Evolutionary conservation across 2,329 filamentous ascomycete species (phyloP).

Genomic region (Leptographium galeiforme): DNA sequence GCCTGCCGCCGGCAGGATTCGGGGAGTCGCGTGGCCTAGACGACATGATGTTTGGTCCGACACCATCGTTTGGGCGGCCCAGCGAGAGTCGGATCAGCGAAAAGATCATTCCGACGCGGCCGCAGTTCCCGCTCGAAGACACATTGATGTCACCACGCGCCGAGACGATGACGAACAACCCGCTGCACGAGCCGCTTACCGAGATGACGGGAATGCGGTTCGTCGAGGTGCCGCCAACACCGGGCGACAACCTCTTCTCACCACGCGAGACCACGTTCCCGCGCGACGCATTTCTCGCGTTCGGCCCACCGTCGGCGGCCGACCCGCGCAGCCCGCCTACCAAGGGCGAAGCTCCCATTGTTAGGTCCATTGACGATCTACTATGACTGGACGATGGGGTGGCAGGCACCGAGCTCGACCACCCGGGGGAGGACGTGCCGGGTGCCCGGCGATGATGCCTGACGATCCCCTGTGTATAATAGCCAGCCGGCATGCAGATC

Average conservation of each 20-base stretch:
- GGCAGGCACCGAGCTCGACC: background rate
- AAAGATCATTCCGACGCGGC: constrained; percentile 1
- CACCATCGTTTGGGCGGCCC: constrained; percentile 14
- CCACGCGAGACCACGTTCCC: constrained; percentile 39
- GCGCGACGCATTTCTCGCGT: constrained; percentile 37
- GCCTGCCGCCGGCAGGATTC: background rate
- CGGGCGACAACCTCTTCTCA: constrained; percentile 39
- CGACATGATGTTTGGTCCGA: constrained; percentile 16
- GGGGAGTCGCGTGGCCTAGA: background rate
- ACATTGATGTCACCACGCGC: constrained; percentile 57
- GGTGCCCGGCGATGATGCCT: background rate
- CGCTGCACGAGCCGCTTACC: constrained; percentile 36
- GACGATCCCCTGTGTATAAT: background rate
- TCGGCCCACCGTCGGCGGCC: constrained; percentile 35
- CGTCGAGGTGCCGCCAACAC: constrained; percentile 37
- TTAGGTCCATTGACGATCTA: constrained; percentile 65
- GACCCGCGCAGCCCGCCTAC: constrained; percentile 67
- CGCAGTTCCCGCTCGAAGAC: constrained; percentile 18
- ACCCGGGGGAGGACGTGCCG: background rate
- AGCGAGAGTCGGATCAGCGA: background rate
- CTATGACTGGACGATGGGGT: constrained; percentile 29
- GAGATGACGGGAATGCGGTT: constrained; percentile 36
- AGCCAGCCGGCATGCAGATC: background rate
- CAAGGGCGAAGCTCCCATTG: constrained; percentile 60
- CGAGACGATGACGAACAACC: constrained; percentile 59